phyloP scores from a whole-genome alignment of 2,329 filamentous ascomycete genomes.

The Colletotrichum theobromicola region DNA sequence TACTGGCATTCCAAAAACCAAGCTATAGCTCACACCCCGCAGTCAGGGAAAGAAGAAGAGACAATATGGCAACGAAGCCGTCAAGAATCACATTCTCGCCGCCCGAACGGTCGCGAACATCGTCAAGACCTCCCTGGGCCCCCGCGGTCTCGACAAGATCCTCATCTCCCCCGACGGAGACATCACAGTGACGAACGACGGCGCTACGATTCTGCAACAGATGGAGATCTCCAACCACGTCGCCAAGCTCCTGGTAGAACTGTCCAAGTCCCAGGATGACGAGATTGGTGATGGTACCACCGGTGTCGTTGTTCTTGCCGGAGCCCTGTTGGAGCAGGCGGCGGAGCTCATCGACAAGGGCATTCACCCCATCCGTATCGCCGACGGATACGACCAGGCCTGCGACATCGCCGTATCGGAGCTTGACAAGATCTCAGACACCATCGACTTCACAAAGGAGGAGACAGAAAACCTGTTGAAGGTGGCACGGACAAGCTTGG shows the following conservation, averaged over 20 bases:
- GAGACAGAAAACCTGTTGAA: slow-evolving; percentile 87
- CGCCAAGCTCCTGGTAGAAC: slow-evolving; percentile 93
- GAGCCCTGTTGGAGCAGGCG: slow-evolving; percentile 93
- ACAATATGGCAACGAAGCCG: slow-evolving; percentile 93
- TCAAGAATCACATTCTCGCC: slow-evolving; percentile 97
- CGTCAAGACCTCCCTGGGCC: slow-evolving; percentile 95
- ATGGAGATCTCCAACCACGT: slow-evolving; percentile 99
- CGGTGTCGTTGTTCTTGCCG: slow-evolving; percentile 94
- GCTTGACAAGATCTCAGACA: slow-evolving; percentile 91
- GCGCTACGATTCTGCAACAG: slow-evolving; percentile 94
- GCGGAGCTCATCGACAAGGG: slow-evolving; percentile 99
- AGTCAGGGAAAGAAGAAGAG: slow-evolving; percentile 98
- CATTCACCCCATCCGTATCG: slow-evolving; percentile 98
- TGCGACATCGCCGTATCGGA: slow-evolving; percentile 96
- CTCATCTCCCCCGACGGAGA: slow-evolving; percentile 98
- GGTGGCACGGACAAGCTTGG: slow-evolving; percentile 93
- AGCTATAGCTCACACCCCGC: slow-evolving; percentile 26
- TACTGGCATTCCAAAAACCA: neutral
- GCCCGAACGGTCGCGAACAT: slow-evolving; percentile 96
- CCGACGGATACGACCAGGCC: slow-evolving; percentile 96
- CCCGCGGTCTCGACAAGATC: slow-evolving; percentile 97
- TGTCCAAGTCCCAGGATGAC: slow-evolving; percentile 98
- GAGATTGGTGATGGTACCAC: slow-evolving; percentile 99
- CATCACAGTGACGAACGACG: slow-evolving; percentile 99
- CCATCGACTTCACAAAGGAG: slow-evolving; percentile 81